A percentile compares a stretch with the other conserved stretches of the same genome.
Evolutionary conservation across 805 yeast species (phyloP).

Genomic region (Sungouiozyma intestinalis): DNA sequence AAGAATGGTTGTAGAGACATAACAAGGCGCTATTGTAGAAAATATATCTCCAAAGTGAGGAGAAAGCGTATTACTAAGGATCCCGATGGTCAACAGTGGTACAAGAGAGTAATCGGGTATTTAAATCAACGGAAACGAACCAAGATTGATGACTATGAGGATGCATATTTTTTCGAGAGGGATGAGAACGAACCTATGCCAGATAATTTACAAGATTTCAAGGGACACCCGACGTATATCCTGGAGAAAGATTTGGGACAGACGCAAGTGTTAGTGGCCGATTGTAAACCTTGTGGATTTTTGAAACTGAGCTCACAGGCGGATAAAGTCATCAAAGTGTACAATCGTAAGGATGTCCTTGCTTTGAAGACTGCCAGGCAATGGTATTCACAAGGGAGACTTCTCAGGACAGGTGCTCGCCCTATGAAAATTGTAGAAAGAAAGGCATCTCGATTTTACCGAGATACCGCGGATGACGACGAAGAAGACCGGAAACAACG

Average conservation of each 20-base stretch:
- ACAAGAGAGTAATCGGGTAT: constrained; percentile 30
- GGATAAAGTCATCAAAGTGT: constrained; percentile 48
- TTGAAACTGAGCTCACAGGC: constrained; percentile 35
- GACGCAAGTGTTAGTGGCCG: constrained; percentile 62
- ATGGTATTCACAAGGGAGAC: constrained; percentile 79
- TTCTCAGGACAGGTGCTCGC: constrained; percentile 58
- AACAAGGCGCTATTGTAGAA: constrained; percentile 65
- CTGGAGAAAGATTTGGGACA: constrained; percentile 62
- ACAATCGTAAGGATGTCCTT: constrained; percentile 54
- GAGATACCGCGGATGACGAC: constrained; percentile 36
- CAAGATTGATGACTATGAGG: constrained; percentile 29
- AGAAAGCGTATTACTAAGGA: constrained; percentile 62
- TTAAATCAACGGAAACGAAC: constrained; percentile 21
- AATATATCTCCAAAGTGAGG: constrained; percentile 56
- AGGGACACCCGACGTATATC: constrained; percentile 78
- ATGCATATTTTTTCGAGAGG: constrained; percentile 31
- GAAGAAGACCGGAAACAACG: constrained; percentile 43
- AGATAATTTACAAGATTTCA: constrained; percentile 67
- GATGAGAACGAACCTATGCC: constrained; percentile 82
- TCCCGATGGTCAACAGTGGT: constrained; percentile 52
- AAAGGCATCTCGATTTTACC: constrained; percentile 16
- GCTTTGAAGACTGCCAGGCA: constrained; percentile 61
- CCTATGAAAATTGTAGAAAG: constrained; percentile 41
- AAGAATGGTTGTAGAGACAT: constrained; percentile 64
- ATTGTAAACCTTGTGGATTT: constrained; percentile 59